Evolutionary conservation across 2,329 filamentous ascomycete species (phyloP).

Genomic region (Leptographium lundbergii): DNA sequence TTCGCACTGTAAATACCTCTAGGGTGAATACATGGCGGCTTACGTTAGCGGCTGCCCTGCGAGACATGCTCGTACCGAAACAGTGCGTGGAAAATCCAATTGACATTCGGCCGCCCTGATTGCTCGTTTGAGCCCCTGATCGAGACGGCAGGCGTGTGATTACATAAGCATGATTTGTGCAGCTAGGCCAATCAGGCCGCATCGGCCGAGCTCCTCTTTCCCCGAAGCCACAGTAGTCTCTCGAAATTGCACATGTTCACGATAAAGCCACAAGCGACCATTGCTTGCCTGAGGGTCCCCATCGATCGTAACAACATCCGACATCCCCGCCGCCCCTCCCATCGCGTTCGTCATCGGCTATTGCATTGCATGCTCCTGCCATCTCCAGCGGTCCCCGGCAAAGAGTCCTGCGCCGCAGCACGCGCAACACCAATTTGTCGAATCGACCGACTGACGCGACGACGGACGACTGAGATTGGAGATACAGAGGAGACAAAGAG

Average conservation of each 20-base stretch:
- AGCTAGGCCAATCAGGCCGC: neutral
- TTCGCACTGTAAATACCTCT: too few species aligned
- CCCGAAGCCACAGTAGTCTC: neutral
- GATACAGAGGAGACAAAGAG: too few species aligned
- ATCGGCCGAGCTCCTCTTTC: neutral
- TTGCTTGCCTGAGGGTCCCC: neutral
- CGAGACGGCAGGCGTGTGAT: neutral
- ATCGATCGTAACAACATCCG: neutral
- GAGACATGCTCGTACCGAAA: too few species aligned
- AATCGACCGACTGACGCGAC: neutral
- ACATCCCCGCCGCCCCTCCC: neutral
- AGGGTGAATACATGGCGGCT: too few species aligned
- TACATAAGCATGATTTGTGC: neutral
- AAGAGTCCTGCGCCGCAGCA: neutral
- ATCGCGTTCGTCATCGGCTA: neutral
- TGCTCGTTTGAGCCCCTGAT: too few species aligned
- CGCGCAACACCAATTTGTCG: neutral
- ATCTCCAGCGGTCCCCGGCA: neutral
- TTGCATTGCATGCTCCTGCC: neutral
- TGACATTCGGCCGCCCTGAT: too few species aligned
- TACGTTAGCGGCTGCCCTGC: too few species aligned
- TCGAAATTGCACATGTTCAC: neutral
- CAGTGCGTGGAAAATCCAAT: too few species aligned
- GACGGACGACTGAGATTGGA: neutral
- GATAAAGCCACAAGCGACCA: neutral